Evolutionary conservation across 176 grass and related monocot genomes (phyloP).

Genomic region (Cymbopogon citratus): DNA sequence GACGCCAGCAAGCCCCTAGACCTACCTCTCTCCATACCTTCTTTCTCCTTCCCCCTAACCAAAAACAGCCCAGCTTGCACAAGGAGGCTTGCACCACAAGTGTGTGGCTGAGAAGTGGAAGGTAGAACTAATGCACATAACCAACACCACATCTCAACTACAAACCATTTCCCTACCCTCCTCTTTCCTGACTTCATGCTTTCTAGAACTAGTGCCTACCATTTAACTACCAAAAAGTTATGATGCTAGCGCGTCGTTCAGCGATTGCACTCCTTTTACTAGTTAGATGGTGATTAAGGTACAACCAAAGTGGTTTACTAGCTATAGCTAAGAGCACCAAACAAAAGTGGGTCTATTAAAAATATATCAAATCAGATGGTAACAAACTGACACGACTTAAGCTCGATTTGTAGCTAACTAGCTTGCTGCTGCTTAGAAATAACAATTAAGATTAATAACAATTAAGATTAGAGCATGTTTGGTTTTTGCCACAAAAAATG

Average conservation of each 20-base stretch:
- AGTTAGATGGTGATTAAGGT: conserved; percentile 25
- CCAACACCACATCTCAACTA: conserved; percentile 39
- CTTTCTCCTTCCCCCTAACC: conserved; percentile 34
- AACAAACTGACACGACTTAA: conserved; percentile 17
- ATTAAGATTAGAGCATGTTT: no score
- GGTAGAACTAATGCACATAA: conserved; percentile 56
- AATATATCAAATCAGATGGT: neutral
- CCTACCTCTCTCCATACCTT: conserved; percentile 45
- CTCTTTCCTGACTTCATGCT: conserved; percentile 38
- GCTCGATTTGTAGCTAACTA: no score
- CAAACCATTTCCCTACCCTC: conserved; percentile 49
- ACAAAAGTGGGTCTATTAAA: conserved; percentile 14
- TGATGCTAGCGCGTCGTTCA: conserved; percentile 19
- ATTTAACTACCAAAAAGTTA: conserved; percentile 39
- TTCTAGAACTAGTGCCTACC: conserved; percentile 48
- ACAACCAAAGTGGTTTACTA: conserved; percentile 25
- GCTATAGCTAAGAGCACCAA: conserved; percentile 19
- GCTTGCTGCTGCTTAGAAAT: no score
- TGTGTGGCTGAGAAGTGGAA: conserved; percentile 46
- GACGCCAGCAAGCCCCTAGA: conserved; percentile 26
- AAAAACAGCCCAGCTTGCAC: conserved; percentile 39
- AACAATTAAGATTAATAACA: neutral
- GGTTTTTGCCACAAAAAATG: no score
- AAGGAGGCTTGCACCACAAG: conserved; percentile 56
- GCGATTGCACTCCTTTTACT: conserved; percentile 15